Evolutionary conservation across 352 stramenopile species (phyloP).

Genomic region (Globisporangium solare): DNA sequence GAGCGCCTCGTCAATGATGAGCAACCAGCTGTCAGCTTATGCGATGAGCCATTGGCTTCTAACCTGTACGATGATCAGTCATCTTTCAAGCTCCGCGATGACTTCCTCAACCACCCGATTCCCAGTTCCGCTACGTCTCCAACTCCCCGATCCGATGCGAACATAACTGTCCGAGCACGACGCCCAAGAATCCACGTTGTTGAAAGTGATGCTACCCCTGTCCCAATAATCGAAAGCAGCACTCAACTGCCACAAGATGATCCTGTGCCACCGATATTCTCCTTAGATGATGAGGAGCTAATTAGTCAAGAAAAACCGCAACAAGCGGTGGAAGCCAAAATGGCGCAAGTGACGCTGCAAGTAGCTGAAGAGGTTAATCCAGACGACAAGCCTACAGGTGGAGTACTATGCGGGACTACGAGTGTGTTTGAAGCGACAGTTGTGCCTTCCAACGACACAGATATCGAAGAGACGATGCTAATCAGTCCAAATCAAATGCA

Average conservation of each 20-base stretch:
- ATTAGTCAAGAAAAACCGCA: too few relatives aligned
- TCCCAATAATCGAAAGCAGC: neutral
- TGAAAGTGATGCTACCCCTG: neutral
- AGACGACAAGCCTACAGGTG: too few relatives aligned
- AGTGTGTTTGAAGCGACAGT: neutral
- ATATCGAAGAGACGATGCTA: constrained; percentile 17
- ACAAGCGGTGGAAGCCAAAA: too few relatives aligned
- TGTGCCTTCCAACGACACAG: neutral
- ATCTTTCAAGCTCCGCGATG: neutral
- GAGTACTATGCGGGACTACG: too few relatives aligned
- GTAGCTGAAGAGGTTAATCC: too few relatives aligned
- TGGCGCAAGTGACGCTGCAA: too few relatives aligned
- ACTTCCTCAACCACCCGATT: constrained; percentile 11
- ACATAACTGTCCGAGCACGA: constrained; percentile 11
- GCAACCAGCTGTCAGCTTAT: too few relatives aligned
- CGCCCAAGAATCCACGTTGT: neutral
- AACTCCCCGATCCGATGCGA: constrained; percentile 8
- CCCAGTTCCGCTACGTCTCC: constrained; percentile 9
- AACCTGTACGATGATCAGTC: neutral
- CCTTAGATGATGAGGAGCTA: too few relatives aligned
- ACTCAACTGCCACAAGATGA: constrained; percentile 3
- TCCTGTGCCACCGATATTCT: neutral
- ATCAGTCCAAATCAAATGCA: constrained; percentile 2
- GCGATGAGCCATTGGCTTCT: neutral
- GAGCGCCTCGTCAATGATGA: too few relatives aligned